phyloP scores from a whole-genome alignment of 2,329 filamentous ascomycete genomes.

The Pestalotiopsis sp. region DNA sequence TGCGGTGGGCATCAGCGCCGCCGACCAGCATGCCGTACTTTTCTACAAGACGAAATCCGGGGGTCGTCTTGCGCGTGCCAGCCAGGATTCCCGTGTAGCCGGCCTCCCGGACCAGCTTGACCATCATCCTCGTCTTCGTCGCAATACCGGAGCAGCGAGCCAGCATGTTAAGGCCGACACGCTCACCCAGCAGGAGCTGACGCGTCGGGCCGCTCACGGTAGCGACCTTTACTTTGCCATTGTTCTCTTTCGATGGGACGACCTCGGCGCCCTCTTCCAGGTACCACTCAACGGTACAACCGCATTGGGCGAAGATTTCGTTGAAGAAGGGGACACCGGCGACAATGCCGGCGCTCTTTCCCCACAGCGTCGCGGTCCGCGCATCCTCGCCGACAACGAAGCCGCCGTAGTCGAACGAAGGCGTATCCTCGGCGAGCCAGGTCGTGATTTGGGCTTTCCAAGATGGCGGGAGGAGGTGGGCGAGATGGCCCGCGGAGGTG shows the following conservation, averaged over 20 bases:
- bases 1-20: slow-evolving; percentile 87
- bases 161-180: slow-evolving; percentile 88
- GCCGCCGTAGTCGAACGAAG: slow-evolving; percentile 94
- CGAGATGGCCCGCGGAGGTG: slow-evolving; percentile 5
- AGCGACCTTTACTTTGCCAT: slow-evolving; percentile 66
- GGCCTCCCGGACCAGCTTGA: slow-evolving; percentile 58
- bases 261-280: slow-evolving; percentile 74
- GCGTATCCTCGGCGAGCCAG: slow-evolving; percentile 96
- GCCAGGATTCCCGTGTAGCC: slow-evolving; percentile 87
- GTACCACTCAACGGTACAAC: slow-evolving; percentile 91
- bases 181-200: slow-evolving; percentile 82
- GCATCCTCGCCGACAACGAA: slow-evolving; percentile 84
- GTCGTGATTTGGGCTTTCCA: slow-evolving; percentile 80
- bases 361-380: slow-evolving; percentile 68
- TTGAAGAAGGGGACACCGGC: slow-evolving; percentile 95
- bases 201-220: slow-evolving; percentile 85
- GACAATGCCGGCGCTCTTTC: slow-evolving; percentile 76
- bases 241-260: slow-evolving; percentile 56
- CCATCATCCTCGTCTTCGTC: slow-evolving; percentile 62
- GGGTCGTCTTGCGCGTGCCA: slow-evolving; percentile 95
- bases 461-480: slow-evolving; percentile 77
- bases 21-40: slow-evolving; percentile 98
- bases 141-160: slow-evolving; percentile 92
- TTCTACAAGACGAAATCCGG: slow-evolving; percentile 91
- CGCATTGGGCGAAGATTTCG: slow-evolving; percentile 88